These are phyloP conservation scores for Malus asiatica DNA, from an alignment of 306 rosid species.

Conservation along the genomic window DNA sequence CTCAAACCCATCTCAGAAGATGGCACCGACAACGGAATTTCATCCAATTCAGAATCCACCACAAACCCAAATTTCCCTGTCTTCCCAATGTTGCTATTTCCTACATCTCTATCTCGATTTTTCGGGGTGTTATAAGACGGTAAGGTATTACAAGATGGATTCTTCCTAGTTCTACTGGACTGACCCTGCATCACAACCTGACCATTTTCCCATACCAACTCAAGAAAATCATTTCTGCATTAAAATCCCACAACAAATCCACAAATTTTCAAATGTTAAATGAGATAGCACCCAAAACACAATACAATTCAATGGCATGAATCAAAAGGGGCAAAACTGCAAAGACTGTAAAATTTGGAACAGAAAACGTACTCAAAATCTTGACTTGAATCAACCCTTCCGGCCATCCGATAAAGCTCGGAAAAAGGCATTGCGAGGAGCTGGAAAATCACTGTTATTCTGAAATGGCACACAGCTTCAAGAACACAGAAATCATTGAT, in stretches of 20 bases:
- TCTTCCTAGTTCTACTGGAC: constrained; percentile 62
- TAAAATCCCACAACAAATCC: constrained; percentile 19
- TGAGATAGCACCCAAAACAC: not conserved
- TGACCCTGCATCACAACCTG: constrained; percentile 72
- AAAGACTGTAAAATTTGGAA: constrained; percentile 11
- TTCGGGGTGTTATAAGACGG: constrained; percentile 41
- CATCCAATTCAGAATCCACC: constrained; percentile 48
- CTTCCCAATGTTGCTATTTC: constrained; percentile 34
- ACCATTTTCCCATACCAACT: constrained; percentile 91
- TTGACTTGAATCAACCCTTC: constrained; percentile 40
- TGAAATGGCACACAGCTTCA: constrained; percentile 28
- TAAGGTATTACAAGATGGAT: constrained; percentile 40
- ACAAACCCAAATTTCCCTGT: constrained; percentile 50
- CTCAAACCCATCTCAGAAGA: constrained; percentile 52
- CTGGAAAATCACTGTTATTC: constrained; percentile 24
- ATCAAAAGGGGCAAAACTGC: constrained; percentile 1
- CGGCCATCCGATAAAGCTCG: constrained; percentile 66
- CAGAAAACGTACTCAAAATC: constrained; percentile 62
- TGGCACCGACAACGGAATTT: constrained; percentile 55
- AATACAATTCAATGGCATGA: constrained; percentile 13
- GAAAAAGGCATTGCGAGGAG: constrained; percentile 66
- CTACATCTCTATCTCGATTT: constrained; percentile 53
- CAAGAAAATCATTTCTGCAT: constrained; percentile 73
- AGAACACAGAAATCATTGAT: constrained; percentile 18
- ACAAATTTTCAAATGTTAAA: not conserved